Evolutionary conservation across 495 filamentous ascomycete genomes (phyloP), one percentile per base, ranked within the genome.

Genomic region (Aspergillus panamensis): DNA sequence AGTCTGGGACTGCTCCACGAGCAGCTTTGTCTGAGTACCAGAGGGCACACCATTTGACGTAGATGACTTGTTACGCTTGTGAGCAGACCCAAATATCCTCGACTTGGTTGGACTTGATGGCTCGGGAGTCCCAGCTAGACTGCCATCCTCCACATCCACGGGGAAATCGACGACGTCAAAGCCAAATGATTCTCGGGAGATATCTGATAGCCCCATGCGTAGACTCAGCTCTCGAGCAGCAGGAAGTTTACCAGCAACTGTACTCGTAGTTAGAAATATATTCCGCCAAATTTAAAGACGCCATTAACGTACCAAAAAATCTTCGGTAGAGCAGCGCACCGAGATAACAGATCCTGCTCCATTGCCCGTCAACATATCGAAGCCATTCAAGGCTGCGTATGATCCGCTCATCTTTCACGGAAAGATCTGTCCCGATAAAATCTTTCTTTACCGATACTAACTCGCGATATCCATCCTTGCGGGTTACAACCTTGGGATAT

Each of bases 331-430:
- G 77, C 62, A 82, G 71, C 31, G 80, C 77, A 35, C 88, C 85
- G 37, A 82, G 79, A 14, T 74, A 61, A 71, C 92, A 91, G 3
- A 91, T 87, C 57, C 88, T 80, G 29, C 76, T 68, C 80, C 88
- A 91, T 53, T 90, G 77, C 1, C 80, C 86, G 25, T 88, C 84
- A 13, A 90, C 77, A 45, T 87, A 74, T 58, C 89, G 71, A 66
- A 90, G 86, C 94, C 94, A 98, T 63, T 96, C 89, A 54, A 96
- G 69, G 53, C 87, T 84, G 37, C 86, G 81, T 49, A 97, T 91
- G 56, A 96, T 74, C 42, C 81, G 73, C 48, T 88, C 82, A 57
- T 96, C 90, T 50, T 82, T 70, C 13, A 71, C 68, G 13, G 83
- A 80, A 14, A 84, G 66, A 40, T 82, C 77, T 5, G 83, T 80